Base-by-base conservation (phyloP, 2,329 filamentous ascomycete species). In the Cladosporium sp. region DNA sequence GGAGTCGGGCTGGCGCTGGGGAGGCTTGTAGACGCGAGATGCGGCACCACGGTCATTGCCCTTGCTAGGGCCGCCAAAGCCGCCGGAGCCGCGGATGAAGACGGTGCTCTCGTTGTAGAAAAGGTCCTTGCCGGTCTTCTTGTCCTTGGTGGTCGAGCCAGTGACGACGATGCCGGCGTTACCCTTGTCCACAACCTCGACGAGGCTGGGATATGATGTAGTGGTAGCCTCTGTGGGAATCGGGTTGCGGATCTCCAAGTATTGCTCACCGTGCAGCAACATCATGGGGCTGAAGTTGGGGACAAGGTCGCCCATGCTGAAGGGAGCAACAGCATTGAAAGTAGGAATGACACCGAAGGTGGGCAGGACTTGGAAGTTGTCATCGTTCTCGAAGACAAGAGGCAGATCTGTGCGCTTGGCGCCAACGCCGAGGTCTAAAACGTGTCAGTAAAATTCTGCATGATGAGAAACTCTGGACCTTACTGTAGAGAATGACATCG, bases 271-370 rank as follows among this genome's bases (percentile, higher is more conserved):
- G 75, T 98, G 93, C 19, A 98, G 86, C 46, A 98, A 83, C 90
- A 96, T 96, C 89, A 95, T 96, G 57, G 91, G 92, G 35, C 83
- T 89, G 78, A 96, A 98, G 79, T 97, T 95, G 70, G 91, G 90
- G 28, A 97, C 86, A 56, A 98, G 81, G 53, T 91, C 83, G 66
- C 84, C 82, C 64, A 93, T 80, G 70, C 78, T 83, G 77, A 87
- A 97, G 28, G 92, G 89, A 56, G 84, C 76, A 60, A 87, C 79
- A 56, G 89, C 85, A 73, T 86, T 86, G 76, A 97, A 96, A 64
- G 85, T 87, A n/a, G 93, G 93, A 63, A 98, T 85, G 57, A 97
- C 93, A 69, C 91, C 93, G 66, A 88, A 98, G n/a, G 90, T 95
- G 49, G 93, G 93, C 49, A 97, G 78, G 49, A 89, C 85, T 70